Evolutionary conservation across 768 basidiomycete genomes (phyloP).

Genomic region (Termitomyces sp.): DNA sequence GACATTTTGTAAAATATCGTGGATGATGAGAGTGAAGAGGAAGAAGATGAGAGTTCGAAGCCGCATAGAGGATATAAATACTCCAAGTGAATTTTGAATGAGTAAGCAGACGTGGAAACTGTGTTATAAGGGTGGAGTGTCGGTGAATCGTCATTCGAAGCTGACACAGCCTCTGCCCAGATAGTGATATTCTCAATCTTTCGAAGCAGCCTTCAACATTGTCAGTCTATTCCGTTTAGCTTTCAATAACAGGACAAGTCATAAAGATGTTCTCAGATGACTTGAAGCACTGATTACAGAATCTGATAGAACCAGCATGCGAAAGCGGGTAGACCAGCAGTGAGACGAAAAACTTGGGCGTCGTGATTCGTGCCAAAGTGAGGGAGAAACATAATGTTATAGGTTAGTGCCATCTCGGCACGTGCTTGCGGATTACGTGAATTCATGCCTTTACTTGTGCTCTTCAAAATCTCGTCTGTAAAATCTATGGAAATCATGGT

Average conservation of each 20-base stretch:
- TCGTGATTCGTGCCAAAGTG: background rate
- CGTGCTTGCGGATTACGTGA: no score
- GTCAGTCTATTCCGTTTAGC: background rate
- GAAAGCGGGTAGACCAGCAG: background rate
- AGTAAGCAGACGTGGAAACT: background rate
- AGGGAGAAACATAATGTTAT: no score
- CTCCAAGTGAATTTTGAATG: background rate
- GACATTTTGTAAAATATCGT: constrained; percentile 9
- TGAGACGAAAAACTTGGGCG: background rate
- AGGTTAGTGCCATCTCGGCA: no score
- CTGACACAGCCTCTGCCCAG: background rate
- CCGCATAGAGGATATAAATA: background rate
- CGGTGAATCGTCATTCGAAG: background rate
- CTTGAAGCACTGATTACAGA: background rate
- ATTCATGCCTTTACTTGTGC: no score
- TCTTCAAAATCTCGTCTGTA: no score
- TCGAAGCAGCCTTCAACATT: background rate
- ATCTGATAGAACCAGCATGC: background rate
- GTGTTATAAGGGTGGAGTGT: background rate
- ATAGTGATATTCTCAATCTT: background rate
- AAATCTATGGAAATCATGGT: background rate
- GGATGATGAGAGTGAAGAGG: background rate
- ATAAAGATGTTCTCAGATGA: background rate
- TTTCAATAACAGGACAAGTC: background rate
- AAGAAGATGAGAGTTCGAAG: background rate